phyloP scores from a whole-genome alignment of 768 basidiomycete species.

The Tricholomella constricta region DNA sequence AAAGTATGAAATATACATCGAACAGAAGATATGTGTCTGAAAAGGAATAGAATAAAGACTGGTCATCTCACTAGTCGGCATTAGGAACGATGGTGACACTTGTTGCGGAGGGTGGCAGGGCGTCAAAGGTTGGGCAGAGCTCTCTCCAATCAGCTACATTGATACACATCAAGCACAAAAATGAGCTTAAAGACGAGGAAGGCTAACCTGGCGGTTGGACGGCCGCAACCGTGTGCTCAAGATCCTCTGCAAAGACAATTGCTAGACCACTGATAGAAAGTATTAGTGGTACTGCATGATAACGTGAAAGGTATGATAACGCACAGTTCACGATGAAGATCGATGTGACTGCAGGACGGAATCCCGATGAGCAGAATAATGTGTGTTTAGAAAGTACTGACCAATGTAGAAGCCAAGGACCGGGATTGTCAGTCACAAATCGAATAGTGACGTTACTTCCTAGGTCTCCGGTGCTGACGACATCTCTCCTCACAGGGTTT shows the following conservation, averaged over 20 bases:
- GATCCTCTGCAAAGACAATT: slow-evolving; percentile 12
- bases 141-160: slow-evolving; percentile 2
- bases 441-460: slow-evolving; percentile 11
- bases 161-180: too few relatives aligned
- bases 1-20: too few relatives aligned
- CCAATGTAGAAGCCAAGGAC: slow-evolving; percentile 14
- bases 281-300: background rate
- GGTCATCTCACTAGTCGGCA: too few relatives aligned
- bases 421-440: slow-evolving; percentile 9
- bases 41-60: too few relatives aligned
- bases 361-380: background rate
- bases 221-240: background rate
- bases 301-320: background rate
- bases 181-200: background rate
- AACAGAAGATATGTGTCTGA: too few relatives aligned
- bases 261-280: slow-evolving; percentile 4
- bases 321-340: slow-evolving; percentile 12
- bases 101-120: slow-evolving; percentile 11
- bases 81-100: too few relatives aligned
- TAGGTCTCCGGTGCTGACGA: slow-evolving; percentile 3
- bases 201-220: slow-evolving; percentile 1
- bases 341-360: slow-evolving; percentile 5
- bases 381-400: background rate
- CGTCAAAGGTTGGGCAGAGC: slow-evolving; percentile 15
- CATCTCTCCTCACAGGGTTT: slow-evolving; percentile 46